Base-by-base conservation (phyloP, 495 filamentous ascomycete genomes). In the Penicillium bovifimosum region DNA sequence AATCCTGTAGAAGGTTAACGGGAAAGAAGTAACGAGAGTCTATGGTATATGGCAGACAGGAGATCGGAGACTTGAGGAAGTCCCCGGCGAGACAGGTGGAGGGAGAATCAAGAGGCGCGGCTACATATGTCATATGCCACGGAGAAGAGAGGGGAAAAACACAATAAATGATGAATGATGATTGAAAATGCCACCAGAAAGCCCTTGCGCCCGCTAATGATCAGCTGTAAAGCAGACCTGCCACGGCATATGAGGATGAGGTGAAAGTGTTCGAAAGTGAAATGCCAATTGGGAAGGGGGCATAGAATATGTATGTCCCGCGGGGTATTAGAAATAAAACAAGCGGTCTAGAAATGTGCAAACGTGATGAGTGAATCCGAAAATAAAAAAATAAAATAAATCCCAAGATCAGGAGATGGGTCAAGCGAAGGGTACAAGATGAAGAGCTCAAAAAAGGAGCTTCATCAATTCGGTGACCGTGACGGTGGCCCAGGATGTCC, bases 151-250 rank as follows among this genome's bases (percentile, higher is more conserved):
- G 48, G 54, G 41, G 18, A 51, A 52, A 39, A 52, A 55, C 48
- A 58, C 45, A 45, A 57, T 45, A 51, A 18, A 52, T 36, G 36
- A 32, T 39, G 20, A 33, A 42, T 33, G 9, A 36, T n/a, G 47
- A 7, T 5, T 24, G 20, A 69, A 66, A 64, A 67, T 66, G 63
- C 70, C 67, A 65, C 62, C 62, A 63, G 52, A 62, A 61, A 60
- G 53, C 67, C 65, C 62, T 63, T 68, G 66, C 69, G 69, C 70
- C 70, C 69, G 70, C 70, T 73, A 68, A 72, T 71, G 66, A 68
- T 56, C 55, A 70, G 68, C 70, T 70, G 65, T 59, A 56, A 66
- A 64, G 65, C 52, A 61, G 61, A 69, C 61, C 54, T 41, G 60
- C 60, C 55, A 64, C 58, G 65, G 55, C 56, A 52, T 62, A 63